Percentiles rank a stretch among this genome's conserved stretches.
phyloP scores from a whole-genome alignment of 768 basidiomycete species.

The Trametes villosa region DNA sequence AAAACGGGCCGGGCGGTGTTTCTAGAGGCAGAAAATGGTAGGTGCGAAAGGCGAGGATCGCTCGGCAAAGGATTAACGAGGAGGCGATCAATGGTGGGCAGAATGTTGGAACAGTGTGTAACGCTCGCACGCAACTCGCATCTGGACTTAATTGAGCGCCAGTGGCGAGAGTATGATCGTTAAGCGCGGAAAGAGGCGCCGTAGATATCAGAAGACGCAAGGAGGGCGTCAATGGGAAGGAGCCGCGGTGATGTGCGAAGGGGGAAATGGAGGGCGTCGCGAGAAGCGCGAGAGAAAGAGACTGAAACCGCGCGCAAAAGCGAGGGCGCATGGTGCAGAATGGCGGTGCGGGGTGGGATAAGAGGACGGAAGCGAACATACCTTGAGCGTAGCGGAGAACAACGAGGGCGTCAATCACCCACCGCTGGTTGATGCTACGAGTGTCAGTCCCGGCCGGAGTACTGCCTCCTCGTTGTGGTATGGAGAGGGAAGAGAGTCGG shows the following conservation, averaged over 20 bases:
- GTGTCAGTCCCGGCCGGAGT: too few species aligned
- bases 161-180: not conserved
- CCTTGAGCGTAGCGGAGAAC: not conserved
- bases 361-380: not conserved
- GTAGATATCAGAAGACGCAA: not conserved
- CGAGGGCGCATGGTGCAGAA: not conserved
- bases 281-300: not conserved
- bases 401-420: not conserved
- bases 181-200: not conserved
- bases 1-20: slow-evolving; percentile 3
- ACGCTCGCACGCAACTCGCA: too few species aligned
- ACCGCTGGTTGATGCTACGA: not conserved
- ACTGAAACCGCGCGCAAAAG: not conserved
- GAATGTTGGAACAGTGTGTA: too few species aligned
- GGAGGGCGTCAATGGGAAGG: not conserved
- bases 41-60: not conserved
- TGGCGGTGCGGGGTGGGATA: not conserved
- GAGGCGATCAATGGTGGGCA: not conserved
- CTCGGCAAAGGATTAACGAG: not conserved
- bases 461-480: too few species aligned
- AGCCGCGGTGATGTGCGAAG: not conserved
- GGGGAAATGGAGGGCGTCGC: not conserved
- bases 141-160: too few species aligned
- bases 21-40: not conserved
- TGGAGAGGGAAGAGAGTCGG: too few species aligned